These are phyloP conservation scores for Jamesozyma hellenica DNA, from an alignment of 805 yeast genomes.

Conservation along the genomic window DNA sequence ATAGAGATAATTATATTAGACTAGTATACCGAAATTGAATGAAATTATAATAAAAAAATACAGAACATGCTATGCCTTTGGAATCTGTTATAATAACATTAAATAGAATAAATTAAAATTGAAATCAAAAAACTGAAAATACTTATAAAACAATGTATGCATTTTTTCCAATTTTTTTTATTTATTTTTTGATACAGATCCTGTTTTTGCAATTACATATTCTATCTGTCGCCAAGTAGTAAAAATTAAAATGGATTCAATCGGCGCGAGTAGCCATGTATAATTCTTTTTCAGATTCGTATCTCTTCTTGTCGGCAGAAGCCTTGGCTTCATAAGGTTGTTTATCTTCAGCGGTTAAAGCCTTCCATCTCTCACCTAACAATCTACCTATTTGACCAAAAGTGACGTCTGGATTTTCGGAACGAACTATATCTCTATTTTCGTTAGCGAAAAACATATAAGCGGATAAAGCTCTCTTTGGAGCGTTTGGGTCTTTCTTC, in stretches of 20 bases:
- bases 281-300: conserved; percentile 90
- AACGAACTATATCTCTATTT: conserved; percentile 89
- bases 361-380: conserved; percentile 96
- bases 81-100: no score
- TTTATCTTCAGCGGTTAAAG: conserved; percentile 72
- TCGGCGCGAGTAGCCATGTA: conserved; percentile 40
- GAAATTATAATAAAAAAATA: no score
- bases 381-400: conserved; percentile 94
- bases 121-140: no score
- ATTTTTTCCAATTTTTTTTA: no score
- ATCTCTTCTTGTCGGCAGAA: conserved; percentile 92
- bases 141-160: no score
- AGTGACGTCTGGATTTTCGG: conserved; percentile 92
- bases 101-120: no score
- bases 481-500: conserved; percentile 89
- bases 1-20: no score
- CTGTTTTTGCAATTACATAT: no score
- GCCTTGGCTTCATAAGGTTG: conserved; percentile 88
- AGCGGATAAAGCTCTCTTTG: conserved; percentile 96
- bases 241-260: neutral
- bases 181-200: no score
- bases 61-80: no score
- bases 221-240: neutral
- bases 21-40: no score
- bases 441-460: conserved; percentile 99